Base-by-base conservation (phyloP, 176 grass and related monocot species). In the Phoenix dactylifera region DNA sequence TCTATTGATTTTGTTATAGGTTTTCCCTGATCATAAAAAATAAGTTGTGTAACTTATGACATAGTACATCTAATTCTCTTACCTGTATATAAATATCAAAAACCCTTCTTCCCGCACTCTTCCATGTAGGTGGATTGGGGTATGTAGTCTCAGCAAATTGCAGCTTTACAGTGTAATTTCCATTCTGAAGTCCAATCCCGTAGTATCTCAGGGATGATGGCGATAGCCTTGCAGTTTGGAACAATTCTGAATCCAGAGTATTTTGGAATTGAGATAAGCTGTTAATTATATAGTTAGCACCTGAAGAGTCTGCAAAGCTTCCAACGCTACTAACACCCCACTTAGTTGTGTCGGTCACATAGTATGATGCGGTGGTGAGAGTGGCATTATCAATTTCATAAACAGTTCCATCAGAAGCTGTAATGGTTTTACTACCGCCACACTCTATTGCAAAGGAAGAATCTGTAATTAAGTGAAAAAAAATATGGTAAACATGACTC, bases 11-110 rank as follows among this genome's bases (percentile, higher is more conserved):
- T 44, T 44, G 35, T 44, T 44, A 44, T 44, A 44, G 35, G 7
- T 14, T 12, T 12, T 10, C 35, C 7, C 9, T 44, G 35, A 44
- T 39, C 32, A 39, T 39, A 39, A 44, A 44, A 29, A 44, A 44
- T 10, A n/a, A n/a, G n/a, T 12, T 12, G 10, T 64, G 7, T 22
- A 29, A 69, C 15, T 50, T 29, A 7, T 19, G 15, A 35, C 4
- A 18, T 1, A 10, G 22, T 16, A 39, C 26, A 44, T 18, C n/a
- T 29, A 22, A 5, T 26, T 15, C 17, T 6, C 26, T 4, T n/a
- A 95, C 90, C 79, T 95, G 90, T 18, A 95, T 76, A 57, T 95
- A 95, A 28, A 95, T 89, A 81, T 95, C 77, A 29, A 95, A 95
- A 76, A 89, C 54, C 50, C 90, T 89, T 70, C 80, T 81, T 25